Base-by-base conservation (phyloP, 208 protist genomes). In the Trypanosoma lewisi region DNA sequence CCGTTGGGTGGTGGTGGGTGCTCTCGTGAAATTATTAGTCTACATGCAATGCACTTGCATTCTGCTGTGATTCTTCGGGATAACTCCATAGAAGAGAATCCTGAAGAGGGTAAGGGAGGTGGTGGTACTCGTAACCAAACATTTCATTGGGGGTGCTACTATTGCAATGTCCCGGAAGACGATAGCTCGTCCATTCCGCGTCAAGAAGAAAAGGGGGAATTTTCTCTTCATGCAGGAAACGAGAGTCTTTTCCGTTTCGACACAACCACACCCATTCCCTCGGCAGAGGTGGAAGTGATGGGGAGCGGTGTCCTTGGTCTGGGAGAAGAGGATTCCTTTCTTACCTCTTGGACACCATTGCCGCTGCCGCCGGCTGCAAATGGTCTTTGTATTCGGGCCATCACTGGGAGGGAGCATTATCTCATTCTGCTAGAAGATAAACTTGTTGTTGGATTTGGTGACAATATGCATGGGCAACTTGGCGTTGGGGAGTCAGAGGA, bases 131-230 rank as follows among this genome's bases (percentile, higher is more conserved):
- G 21, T 11, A 62, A 16, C 3, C 21, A 37, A 23, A 70, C 76
- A 17, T 75, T 83, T 19, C 87, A 96, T 37, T 96, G 85, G 81
- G 89, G 89, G 16, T 96, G 89, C 61, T 96, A 93, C 67, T 96
- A 93, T 66, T 81, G 74, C 70, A 55, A 61, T 45, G 79, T 68
- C 27, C 58, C 92, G 14, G 86, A 96, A 49, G 87, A 83, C 34
- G 63, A 63, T 12, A 74, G 73, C 11, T 73, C 83, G 16, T 93
- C 89, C 1, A 47, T 80, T 42, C 86, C 89, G 36, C 78, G 80
- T 1, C 51, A 52, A 37, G 61, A 67, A 11, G 36, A 55, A 4
- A 39, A 53, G 11, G 68, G 48, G 6, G 68, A 52, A 30, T 41
- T 57, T 19, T 57, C 4, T n/a, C 16, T 88, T 12, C 82, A 89